Conservation (phyloP, 345 rosid genomes). For the Populus deltoides region DNA sequence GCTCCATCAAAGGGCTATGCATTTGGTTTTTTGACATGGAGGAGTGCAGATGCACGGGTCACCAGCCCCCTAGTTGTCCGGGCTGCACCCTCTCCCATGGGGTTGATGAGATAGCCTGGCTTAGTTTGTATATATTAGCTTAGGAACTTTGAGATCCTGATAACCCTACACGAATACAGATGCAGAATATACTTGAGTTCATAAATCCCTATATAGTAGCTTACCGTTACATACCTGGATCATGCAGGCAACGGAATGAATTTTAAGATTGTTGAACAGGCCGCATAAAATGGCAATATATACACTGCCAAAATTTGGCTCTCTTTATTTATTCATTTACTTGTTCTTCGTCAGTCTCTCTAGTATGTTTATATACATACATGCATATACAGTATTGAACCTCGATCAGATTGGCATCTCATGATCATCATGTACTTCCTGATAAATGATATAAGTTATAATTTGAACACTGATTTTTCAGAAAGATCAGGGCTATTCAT, state of each 20-base stretch:
- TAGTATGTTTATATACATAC: not conserved
- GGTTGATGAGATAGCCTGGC: constrained; percentile 27
- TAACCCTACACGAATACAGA: not conserved
- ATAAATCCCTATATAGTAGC: not conserved
- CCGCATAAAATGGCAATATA: not conserved
- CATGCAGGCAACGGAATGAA: not conserved
- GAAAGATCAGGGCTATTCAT: not conserved
- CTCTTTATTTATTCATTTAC: not conserved
- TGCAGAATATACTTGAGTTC: not conserved
- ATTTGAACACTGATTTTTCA: not conserved
- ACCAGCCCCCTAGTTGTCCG: constrained; percentile 46
- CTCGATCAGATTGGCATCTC: not conserved
- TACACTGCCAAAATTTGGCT: not conserved
- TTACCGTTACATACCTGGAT: not conserved
- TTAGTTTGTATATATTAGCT: constrained; percentile 5
- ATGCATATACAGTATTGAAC: not conserved
- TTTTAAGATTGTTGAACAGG: not conserved
- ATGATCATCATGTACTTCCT: not conserved
- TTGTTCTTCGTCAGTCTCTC: not conserved
- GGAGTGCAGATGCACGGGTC: constrained; percentile 29
- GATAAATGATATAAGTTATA: not conserved
- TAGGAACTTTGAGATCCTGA: constrained; percentile 1
- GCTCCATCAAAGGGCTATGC: constrained; percentile 42
- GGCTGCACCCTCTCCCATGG: constrained; percentile 28
- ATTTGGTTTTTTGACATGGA: constrained; percentile 53